Evolutionary conservation across 148 eudicot genomes (phyloP), one percentile per base, ranked within the genome.

Genomic region (Camellia granthamiana): DNA sequence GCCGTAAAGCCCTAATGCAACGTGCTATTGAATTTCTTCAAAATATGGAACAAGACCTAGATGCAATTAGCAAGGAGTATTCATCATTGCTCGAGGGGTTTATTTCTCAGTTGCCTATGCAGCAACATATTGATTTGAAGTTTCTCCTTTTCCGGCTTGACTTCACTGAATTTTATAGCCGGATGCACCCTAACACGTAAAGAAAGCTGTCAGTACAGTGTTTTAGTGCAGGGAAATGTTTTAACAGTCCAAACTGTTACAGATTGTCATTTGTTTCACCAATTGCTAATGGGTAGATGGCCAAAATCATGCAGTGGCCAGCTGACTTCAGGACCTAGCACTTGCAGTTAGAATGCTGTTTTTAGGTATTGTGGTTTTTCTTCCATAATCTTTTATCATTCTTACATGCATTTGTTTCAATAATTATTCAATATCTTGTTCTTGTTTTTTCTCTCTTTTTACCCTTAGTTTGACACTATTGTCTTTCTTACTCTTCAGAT

Each of bases 121-220:
- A 96, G 77, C 97, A 93, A 82, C 98, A 96, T 81, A 90, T 93
- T 78, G 99, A 93, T 82, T 69, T 93, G 85, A 96, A 96, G 87
- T 96, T 96, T 88, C 97, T 96, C 47, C 87, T 90, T 78, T 96
- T 96, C 88, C 89, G 99, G 72, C 94, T 96, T 66, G 98, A 93
- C 83, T 96, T 96, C 79, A 93, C 97, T 44, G 97, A 96, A 80
- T 96, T 93, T 80, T 96, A 96, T 77, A 88, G 92, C 81, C 89
- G 86, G 73, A 82, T 87, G 81, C 87, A 81, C 64, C 85, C 90
- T 16, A 79, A 54, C 59, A 75, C 69, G 67, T 79, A 77, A 60
- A 62, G 41, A 69, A 79, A 77, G 56, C 75, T 86, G 2, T 64
- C 43, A 23, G 54, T 56, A 21, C 64, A 47, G 62, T 62, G 79